Base-by-base conservation (phyloP, 192 early-diverging fungal genomes). In the Lunasporangiospora selenospora region DNA sequence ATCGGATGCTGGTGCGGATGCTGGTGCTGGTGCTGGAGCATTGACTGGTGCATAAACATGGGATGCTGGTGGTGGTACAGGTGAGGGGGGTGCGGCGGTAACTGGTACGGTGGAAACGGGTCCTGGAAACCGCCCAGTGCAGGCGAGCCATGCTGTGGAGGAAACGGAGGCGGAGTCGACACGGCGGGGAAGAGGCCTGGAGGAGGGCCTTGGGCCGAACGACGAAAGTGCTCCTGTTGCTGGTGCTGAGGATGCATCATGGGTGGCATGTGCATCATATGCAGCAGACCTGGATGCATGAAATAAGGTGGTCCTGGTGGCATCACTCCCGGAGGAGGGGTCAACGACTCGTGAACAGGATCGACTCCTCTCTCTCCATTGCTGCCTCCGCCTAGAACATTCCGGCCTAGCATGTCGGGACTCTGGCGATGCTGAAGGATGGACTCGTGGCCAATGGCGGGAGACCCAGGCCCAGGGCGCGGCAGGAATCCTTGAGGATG, bases 41-140 rank as follows among this genome's bases (percentile, higher is more conserved):
- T 59, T 16, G 60, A 59, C 26, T 71, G 67, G 16, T 62, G 67
- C 59, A 71, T 50, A 23, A 71, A 62, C 53, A 71, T 56, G 13
- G 62, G 67, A 21, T 71, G 65, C 2, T 58, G 40, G 1, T 53
- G 51, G 26, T 63, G 61, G 13, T 63, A 55, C 37, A 45, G 48
- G 13, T 63, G 61, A 10, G 31, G 53, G 21, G 18, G 45, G 34
- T 36, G 58, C 24, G 48, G 58, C 19, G 18, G 49, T 45, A 42
- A 40, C 12, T 51, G 49, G 27, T 59, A 30, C 46, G 15, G 24
- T 52, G 65, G 18, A 62, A 52, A 26, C n/a, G 41, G 11, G 51
- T 33, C n/a, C 38, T 59, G 57, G 24, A 47, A 47, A 19, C 19
- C 42, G 42, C 19, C 42, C 42, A 27, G 45, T 47, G 23, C 21